These are phyloP conservation scores for Xylaria palmicola DNA, from an alignment of 495 filamentous ascomycete species.

Conservation along the genomic window DNA sequence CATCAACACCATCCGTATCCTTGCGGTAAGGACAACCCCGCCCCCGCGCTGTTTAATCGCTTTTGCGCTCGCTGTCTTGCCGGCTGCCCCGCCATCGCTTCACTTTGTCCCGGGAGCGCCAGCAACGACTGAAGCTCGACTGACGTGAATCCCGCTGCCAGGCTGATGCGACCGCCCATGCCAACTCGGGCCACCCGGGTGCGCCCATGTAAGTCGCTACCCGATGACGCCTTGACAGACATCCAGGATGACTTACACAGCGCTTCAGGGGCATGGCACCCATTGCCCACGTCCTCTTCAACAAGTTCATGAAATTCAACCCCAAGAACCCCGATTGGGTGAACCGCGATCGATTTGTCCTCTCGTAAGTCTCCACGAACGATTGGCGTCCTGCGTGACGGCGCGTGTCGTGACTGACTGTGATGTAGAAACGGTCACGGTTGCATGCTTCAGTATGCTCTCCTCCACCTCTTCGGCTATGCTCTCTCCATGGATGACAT, in stretches of 20 bases:
- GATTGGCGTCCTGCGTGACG: not conserved
- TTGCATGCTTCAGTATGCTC: constrained; percentile 98
- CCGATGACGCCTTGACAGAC: not conserved
- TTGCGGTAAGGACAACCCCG: constrained; percentile 72
- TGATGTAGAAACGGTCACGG: constrained; percentile 84
- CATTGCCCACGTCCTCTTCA: constrained; percentile 94
- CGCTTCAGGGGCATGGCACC: constrained; percentile 83
- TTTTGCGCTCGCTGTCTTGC: not conserved
- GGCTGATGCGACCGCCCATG: constrained; percentile 95
- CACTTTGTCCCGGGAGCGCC: no score
- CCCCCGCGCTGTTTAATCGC: constrained; percentile 41
- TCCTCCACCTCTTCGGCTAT: constrained; percentile 97
- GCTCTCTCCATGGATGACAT: constrained; percentile 80
- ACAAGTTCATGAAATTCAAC: constrained; percentile 99
- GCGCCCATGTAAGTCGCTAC: constrained; percentile 71
- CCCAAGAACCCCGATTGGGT: constrained; percentile 96
- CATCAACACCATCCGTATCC: constrained; percentile 95
- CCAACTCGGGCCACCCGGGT: constrained; percentile 98
- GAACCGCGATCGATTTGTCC: constrained; percentile 97
- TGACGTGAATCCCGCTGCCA: constrained; percentile 42
- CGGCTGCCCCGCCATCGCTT: constrained; percentile 26
- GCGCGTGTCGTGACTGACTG: constrained; percentile 3
- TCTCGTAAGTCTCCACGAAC: constrained; percentile 74
- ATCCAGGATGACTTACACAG: constrained; percentile 21
- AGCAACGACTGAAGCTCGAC: not conserved